Evolutionary conservation across 179 eudicot species (phyloP), one percentile per base, ranked within the genome.

Genomic region (Corrigiola litoralis): DNA sequence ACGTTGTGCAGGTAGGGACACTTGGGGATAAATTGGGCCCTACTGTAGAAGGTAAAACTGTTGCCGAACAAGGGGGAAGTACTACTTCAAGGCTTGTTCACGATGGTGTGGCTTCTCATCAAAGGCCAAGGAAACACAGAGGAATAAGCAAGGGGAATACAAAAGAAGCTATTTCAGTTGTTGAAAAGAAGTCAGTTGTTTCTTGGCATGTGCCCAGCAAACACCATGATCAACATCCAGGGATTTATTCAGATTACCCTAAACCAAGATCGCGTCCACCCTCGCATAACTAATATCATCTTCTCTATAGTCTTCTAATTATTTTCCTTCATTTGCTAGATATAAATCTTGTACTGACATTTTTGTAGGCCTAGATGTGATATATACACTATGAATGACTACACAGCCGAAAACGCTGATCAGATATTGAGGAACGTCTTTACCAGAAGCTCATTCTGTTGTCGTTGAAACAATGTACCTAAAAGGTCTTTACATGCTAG

Each of bases 201-300:
- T 52, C 62, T 12, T 61, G 63, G 74, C 68, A 33, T 63, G 50
- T 55, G n/a, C 48, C 68, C 34, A 54, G 37, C 57, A 62, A 63
- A 53, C 55, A 63, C 57, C 54, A 25, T 23, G 48, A 54, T 31
- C 58, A 37, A 45, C 48, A 72, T 54, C 72, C 72, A 14, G 72
- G 58, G 0, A 47, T 73, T 18, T 67, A 60, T 44, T 69, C 78
- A 7, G 78, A 74, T 69, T 74, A 74, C 17, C 66, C 78, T 25
- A 69, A 74, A 53, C 74, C 78, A 0, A 69, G 66, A 49, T 64
- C 74, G 12, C 67, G 70, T 51, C 70, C 78, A 21, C 78, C 78
- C n/a, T 62, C 74, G 6, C 78, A 74, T 34, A 74, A 74, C 46
- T 74, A 70, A 62, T 44, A 0, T 12, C 20, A 9, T 9, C n/a